Evolutionary conservation across 176 grass and related monocot species (phyloP).

Genomic region (Carex littledalei): DNA sequence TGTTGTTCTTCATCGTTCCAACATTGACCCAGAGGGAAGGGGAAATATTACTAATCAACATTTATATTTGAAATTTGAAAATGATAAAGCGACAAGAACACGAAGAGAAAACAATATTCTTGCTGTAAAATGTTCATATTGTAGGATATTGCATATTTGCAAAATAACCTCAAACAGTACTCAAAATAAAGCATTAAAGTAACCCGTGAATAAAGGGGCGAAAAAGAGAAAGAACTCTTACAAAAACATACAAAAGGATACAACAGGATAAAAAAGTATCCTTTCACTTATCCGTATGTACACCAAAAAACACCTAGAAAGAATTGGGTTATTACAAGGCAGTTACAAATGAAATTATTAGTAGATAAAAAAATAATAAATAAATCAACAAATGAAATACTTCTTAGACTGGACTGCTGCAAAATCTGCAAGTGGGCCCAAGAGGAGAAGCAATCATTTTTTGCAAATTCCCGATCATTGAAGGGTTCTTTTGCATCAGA

Average conservation of each 20-base stretch:
- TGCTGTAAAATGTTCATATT: neutral
- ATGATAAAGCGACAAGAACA: slow-evolving; percentile 4
- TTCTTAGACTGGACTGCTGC: slow-evolving; percentile 12
- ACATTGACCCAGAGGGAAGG: neutral
- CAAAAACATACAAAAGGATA: slow-evolving; percentile 13
- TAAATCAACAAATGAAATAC: slow-evolving; percentile 15
- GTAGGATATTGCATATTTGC: neutral
- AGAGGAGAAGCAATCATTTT: neutral
- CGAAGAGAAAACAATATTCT: neutral
- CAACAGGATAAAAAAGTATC: slow-evolving; percentile 18
- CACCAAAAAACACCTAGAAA: slow-evolving; percentile 34
- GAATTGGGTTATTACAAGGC: slow-evolving; percentile 23
- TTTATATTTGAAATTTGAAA: neutral
- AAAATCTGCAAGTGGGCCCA: slow-evolving; percentile 15
- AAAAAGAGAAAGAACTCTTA: neutral
- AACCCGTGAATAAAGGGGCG: neutral
- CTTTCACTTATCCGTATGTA: slow-evolving; percentile 35
- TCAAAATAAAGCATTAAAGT: neutral
- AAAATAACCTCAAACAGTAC: slow-evolving; percentile 7
- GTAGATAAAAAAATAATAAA: slow-evolving; percentile 6
- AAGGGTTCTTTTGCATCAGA: slow-evolving; percentile 17
- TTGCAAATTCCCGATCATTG: neutral
- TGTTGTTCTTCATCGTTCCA: neutral
- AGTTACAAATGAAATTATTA: slow-evolving; percentile 17
- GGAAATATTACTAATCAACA: neutral